Percentiles rank a stretch among this genome's conserved stretches.
These are phyloP conservation scores for Crocinoboletus sp. DNA, from an alignment of 1,284 basidiomycete species.

Conservation along the genomic window DNA sequence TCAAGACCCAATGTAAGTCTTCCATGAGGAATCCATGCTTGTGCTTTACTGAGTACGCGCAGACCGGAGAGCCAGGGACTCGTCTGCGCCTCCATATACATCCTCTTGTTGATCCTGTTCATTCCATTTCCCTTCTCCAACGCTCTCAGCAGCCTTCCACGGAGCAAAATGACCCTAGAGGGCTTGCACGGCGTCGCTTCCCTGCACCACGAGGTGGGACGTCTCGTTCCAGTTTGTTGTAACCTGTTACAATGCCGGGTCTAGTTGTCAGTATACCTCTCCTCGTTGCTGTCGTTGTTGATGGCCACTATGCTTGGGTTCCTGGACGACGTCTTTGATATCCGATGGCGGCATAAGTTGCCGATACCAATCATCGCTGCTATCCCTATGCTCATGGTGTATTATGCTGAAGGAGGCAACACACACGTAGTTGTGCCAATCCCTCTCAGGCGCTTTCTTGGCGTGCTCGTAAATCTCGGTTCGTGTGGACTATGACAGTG, in stretches of 20 bases:
- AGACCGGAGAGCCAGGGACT: slow-evolving; percentile 95
- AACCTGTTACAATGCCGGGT: background rate
- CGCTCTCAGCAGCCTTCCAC: slow-evolving; percentile 49
- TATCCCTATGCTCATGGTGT: slow-evolving; percentile 93
- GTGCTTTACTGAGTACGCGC: slow-evolving; percentile 7
- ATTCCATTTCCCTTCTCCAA: slow-evolving; percentile 88
- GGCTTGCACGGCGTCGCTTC: slow-evolving; percentile 74
- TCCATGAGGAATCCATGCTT: background rate
- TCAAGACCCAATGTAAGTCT: slow-evolving; percentile 64
- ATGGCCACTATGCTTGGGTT: slow-evolving; percentile 95
- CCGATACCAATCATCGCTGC: slow-evolving; percentile 96
- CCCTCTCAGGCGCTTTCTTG: slow-evolving; percentile 67
- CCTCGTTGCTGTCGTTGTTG: slow-evolving; percentile 85
- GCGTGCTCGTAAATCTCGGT: slow-evolving; percentile 88
- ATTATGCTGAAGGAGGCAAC: slow-evolving; percentile 91
- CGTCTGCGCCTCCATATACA: slow-evolving; percentile 87
- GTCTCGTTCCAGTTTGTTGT: background rate
- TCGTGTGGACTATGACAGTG: slow-evolving; percentile 2
- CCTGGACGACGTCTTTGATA: slow-evolving; percentile 97
- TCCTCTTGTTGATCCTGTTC: slow-evolving; percentile 80
- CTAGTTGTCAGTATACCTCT: slow-evolving; percentile 89
- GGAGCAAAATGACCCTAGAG: slow-evolving; percentile 36
- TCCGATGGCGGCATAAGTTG: slow-evolving; percentile 97
- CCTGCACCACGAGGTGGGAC: slow-evolving; percentile 79
- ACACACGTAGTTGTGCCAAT: slow-evolving; percentile 94